Evolutionary conservation across 306 rosid species (phyloP).

Genomic region (Cicer arietinum): DNA sequence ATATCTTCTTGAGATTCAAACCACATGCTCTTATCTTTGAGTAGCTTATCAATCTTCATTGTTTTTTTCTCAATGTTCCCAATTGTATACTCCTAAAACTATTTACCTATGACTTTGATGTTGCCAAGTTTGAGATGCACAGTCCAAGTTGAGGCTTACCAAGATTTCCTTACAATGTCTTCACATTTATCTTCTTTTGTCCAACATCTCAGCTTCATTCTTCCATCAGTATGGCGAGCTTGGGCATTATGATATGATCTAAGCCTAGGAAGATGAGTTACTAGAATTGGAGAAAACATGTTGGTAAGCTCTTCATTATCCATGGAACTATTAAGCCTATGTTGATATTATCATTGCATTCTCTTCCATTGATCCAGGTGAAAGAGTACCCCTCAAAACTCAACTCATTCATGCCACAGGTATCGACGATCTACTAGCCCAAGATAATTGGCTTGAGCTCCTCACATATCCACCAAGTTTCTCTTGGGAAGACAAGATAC

Average conservation of each 20-base stretch:
- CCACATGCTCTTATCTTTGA: neutral
- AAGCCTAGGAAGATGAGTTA: too few species aligned
- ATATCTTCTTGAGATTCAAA: neutral
- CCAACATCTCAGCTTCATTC: neutral
- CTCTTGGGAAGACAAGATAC: too few species aligned
- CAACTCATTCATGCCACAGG: neutral
- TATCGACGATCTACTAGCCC: neutral
- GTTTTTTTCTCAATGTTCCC: neutral
- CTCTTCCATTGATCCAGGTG: neutral
- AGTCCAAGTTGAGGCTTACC: too few species aligned
- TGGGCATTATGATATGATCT: too few species aligned
- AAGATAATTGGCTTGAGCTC: neutral
- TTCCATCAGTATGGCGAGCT: neutral
- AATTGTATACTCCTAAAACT: neutral
- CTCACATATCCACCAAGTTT: neutral
- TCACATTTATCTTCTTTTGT: too few species aligned
- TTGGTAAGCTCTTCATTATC: too few species aligned
- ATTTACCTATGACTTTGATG: too few species aligned
- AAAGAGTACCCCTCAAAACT: neutral
- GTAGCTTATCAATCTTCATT: neutral
- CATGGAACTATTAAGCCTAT: too few species aligned
- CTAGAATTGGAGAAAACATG: too few species aligned
- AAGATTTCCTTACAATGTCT: too few species aligned
- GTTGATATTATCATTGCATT: too few species aligned
- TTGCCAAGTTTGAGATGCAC: too few species aligned